These are phyloP conservation scores for Termitomyces sp. DNA, from an alignment of 768 basidiomycete genomes.

Conservation along the genomic window DNA sequence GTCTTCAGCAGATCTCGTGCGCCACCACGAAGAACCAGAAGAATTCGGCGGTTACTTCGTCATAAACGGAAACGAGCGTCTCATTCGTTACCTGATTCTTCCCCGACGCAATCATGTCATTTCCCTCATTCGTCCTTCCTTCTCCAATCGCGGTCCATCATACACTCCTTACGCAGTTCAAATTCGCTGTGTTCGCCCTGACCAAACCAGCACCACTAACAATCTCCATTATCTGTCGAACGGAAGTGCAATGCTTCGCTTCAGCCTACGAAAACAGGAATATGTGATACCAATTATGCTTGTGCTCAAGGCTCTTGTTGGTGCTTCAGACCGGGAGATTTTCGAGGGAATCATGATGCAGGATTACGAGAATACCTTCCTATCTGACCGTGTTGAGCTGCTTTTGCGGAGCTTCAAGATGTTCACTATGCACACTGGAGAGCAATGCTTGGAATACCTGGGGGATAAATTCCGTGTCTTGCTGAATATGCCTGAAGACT, in stretches of 20 bases:
- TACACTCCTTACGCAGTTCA: constrained; percentile 94
- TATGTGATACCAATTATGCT: constrained; percentile 98
- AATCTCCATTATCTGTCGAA: constrained; percentile 97
- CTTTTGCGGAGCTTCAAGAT: constrained; percentile 93
- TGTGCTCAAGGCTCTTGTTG: constrained; percentile 87
- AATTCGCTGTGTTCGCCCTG: constrained; percentile 90
- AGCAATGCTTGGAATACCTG: constrained; percentile 91
- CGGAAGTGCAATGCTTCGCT: constrained; percentile 94
- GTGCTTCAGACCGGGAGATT: constrained; percentile 92
- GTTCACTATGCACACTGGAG: constrained; percentile 82
- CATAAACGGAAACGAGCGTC: constrained; percentile 97
- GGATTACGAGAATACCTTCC: constrained; percentile 94
- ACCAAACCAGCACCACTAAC: constrained; percentile 93
- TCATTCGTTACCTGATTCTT: constrained; percentile 95
- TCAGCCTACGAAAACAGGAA: constrained; percentile 97
- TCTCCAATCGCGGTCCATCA: constrained; percentile 88
- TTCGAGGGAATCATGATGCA: constrained; percentile 97
- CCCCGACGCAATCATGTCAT: constrained; percentile 96
- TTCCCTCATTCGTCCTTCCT: constrained; percentile 87
- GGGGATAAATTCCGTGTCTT: constrained; percentile 97
- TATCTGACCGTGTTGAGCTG: constrained; percentile 95
- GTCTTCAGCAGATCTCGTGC: constrained; percentile 83
- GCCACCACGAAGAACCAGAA: constrained; percentile 92
- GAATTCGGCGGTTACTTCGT: constrained; percentile 99
- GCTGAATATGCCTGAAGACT: constrained; percentile 87